Percentiles rank a stretch among this genome's conserved stretches.
These are phyloP conservation scores for Mallotus nudiflorus DNA, from an alignment of 345 rosid genomes.

Conservation along the genomic window DNA sequence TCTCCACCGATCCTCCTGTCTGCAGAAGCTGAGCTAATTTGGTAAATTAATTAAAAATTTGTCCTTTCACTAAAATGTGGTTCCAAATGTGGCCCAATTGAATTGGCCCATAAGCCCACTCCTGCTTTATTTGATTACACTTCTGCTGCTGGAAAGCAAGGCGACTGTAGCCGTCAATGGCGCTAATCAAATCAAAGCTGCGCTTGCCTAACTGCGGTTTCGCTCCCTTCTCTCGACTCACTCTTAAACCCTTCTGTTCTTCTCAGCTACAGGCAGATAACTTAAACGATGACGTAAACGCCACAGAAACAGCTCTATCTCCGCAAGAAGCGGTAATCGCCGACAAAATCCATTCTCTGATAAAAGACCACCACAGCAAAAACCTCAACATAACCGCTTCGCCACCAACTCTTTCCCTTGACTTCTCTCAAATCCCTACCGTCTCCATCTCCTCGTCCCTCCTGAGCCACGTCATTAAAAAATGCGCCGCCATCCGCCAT, in stretches of 20 bases:
- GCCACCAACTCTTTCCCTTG: constrained; percentile 55
- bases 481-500: constrained; percentile 65
- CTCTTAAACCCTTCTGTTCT: constrained; percentile 19
- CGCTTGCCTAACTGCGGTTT: constrained; percentile 13
- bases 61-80: too few relatives aligned
- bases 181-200: constrained; percentile 39
- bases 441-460: constrained; percentile 44
- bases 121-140: too few relatives aligned
- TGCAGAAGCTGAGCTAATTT: not conserved
- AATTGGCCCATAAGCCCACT: too few relatives aligned
- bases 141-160: not conserved
- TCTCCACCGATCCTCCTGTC: not conserved
- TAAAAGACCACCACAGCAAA: constrained; percentile 80
- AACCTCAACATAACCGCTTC: constrained; percentile 43
- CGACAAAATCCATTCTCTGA: constrained; percentile 57
- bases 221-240: constrained; percentile 27
- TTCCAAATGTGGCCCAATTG: too few relatives aligned
- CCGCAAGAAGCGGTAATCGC: constrained; percentile 50
- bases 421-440: constrained; percentile 51
- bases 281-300: too few relatives aligned
- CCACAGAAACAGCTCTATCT: too few relatives aligned
- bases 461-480: constrained; percentile 61
- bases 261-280: constrained; percentile 19
- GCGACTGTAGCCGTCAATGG: constrained; percentile 32
- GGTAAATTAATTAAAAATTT: too few relatives aligned